Base-by-base conservation (phyloP, 164 flowering plant species). In the Sedum album region DNA sequence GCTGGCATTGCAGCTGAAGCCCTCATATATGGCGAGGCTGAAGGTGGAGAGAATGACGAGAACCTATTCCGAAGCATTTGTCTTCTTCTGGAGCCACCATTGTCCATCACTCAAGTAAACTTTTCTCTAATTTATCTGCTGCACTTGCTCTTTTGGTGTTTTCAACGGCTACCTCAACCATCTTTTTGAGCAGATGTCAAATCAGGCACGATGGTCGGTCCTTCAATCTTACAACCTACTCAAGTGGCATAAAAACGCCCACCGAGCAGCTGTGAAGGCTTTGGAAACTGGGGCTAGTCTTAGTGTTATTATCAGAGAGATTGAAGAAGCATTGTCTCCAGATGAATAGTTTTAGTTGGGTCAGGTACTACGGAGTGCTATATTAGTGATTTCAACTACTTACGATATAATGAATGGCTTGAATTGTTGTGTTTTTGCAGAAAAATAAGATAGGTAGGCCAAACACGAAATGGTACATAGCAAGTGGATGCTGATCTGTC, bases 1-100 rank as follows among this genome's bases (percentile, higher is more conserved):
- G 93, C 94, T 75, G 98, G 98, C 69, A 90, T 93, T 80, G 98
- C 98, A 23, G 96, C 98, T 44, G 98, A 93, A 76, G 98, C 98
- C 75, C 91, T 93, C 23, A 79, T 93, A 44, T 93, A 93, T 73
- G 97, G 98, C 67, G 98, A 90, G 71, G 97, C 97, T 15, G 96
- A 90, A 81, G 98, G 98, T 53, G 98, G 97, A 75, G 98, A 93
- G 75, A 93, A 93, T 77, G 98, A 93, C 75, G 98, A 93, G 76
- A 93, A 93, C 72, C 72, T 93, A 61, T 93, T 93, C 66, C 76
- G 93, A 73, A 82, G 94, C 72, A 80, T 90, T 60, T 82, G 85
- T 77, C 77, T 86, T 65, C 92, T 84, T 76, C 76, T 93, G 73
- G 82, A 83, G 68, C 98, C 97, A 42, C 97, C 98, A 36, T 74